phyloP scores from a whole-genome alignment of 2,329 filamentous ascomycete species.

The Tympanopsis confertula region DNA sequence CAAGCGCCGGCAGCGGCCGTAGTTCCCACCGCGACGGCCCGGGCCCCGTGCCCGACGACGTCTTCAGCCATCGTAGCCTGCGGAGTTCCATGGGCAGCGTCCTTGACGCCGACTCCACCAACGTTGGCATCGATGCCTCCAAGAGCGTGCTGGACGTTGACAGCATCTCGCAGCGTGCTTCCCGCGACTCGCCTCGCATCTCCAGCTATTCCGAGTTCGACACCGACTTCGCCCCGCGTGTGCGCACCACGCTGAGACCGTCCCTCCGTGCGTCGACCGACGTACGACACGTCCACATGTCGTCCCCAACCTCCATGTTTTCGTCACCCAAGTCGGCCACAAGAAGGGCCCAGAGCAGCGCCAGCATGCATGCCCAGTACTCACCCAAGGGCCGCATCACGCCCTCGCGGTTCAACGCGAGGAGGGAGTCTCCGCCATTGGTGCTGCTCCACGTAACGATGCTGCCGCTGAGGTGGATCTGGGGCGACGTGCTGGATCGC shows the following conservation, averaged over 20 bases:
- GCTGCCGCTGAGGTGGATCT: slow-evolving; percentile 57
- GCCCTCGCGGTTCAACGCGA: slow-evolving; percentile 42
- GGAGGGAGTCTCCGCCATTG: slow-evolving; percentile 47
- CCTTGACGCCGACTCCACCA: slow-evolving; percentile 17
- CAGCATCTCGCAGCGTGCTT: slow-evolving; percentile 17
- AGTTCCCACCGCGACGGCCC: slow-evolving; percentile 34
- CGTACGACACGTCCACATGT: slow-evolving; percentile 62
- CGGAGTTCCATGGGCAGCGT: slow-evolving; percentile 44
- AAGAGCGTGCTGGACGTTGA: slow-evolving; percentile 14
- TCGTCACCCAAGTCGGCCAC: slow-evolving; percentile 56
- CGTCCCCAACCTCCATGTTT: slow-evolving; percentile 49
- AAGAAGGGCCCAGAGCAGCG: slow-evolving; percentile 45
- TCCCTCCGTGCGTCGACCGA: slow-evolving; percentile 60
- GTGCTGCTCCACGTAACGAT: slow-evolving; percentile 70
- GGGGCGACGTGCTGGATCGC: slow-evolving; percentile 26
- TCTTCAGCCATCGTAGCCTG: slow-evolving; percentile 46
- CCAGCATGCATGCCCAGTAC: slow-evolving; percentile 40
- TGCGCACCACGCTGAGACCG: slow-evolving; percentile 46
- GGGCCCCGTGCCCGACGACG: slow-evolving; percentile 32
- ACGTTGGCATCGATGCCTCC: slow-evolving; percentile 5
- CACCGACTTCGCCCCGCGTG: slow-evolving; percentile 38
- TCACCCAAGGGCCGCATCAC: slow-evolving; percentile 41
- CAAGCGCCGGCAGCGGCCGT: slow-evolving; percentile 23
- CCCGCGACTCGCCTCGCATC: slow-evolving; percentile 21
- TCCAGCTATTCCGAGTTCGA: slow-evolving; percentile 13